Evolutionary conservation across 1,284 basidiomycete species (phyloP).

Genomic region (Pascua sp.): DNA sequence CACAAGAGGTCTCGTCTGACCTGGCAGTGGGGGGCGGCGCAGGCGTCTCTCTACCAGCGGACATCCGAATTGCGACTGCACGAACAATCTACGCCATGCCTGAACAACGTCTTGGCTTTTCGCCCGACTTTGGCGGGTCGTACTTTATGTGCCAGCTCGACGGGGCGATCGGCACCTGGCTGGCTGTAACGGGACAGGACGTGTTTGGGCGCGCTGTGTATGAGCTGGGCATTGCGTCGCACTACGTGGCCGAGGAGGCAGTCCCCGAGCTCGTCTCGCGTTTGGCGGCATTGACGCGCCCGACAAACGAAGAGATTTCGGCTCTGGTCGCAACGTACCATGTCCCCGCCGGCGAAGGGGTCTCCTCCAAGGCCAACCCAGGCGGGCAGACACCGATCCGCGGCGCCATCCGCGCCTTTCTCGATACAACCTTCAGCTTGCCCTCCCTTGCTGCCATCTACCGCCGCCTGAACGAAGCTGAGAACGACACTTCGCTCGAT

Average conservation of each 20-base stretch:
- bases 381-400: constrained; percentile 59
- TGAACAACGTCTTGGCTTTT: constrained; percentile 75
- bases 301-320: constrained; percentile 20
- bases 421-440: constrained; percentile 68
- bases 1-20: not conserved
- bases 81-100: constrained; percentile 92
- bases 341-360: constrained; percentile 50
- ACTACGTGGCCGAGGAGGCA: constrained; percentile 73
- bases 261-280: constrained; percentile 60
- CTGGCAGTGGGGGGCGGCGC: constrained; percentile 88
- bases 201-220: constrained; percentile 74
- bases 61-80: constrained; percentile 89
- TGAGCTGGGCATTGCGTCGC: constrained; percentile 84
- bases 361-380: constrained; percentile 58
- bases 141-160: constrained; percentile 86
- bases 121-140: constrained; percentile 71
- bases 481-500: constrained; percentile 38
- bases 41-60: constrained; percentile 78
- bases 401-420: constrained; percentile 63
- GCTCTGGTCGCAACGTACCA: constrained; percentile 28
- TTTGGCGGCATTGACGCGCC: constrained; percentile 37
- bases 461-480: constrained; percentile 53
- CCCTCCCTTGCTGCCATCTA: constrained; percentile 66
- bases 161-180: constrained; percentile 86
- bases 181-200: constrained; percentile 75